Evolutionary conservation across 106 monocot species (phyloP), one percentile per base, ranked within the genome.

Genomic region (Acorus gramineus): DNA sequence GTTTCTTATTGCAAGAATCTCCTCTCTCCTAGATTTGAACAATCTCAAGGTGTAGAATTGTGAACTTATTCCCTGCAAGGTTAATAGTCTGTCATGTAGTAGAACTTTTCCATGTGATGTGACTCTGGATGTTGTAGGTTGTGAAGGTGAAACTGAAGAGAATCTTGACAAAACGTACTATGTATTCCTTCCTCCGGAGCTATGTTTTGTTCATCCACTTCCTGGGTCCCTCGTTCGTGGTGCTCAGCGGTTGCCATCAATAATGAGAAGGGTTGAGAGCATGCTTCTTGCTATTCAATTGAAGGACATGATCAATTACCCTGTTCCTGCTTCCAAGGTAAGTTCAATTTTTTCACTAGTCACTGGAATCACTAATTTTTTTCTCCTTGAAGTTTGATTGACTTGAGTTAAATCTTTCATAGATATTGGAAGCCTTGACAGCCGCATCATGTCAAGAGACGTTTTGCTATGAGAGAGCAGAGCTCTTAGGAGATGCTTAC

Each of bases 1-100:
- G 91, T 98, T 62, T 98, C 96, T 49, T 91, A 98, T 79, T 98
- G 96, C 87, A 98, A 98, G 66, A 98, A 98, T 79, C 87, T 85
- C 12, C 87, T 98, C 8, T 98, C 96, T 44, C 91, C 91, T 52
- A 85, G 96, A 78, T 98, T 98, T 73, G 96, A 92, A 74, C 82
- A 91, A 74, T 82, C 82, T 69, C 90, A 98, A 75, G 90, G 96
- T 98, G 75, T 58, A 63, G n/a, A 48, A 11, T 5, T 64, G 70
- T 44, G 14, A 59, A 44, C 49, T 13, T 28, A 28, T 28, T 28
- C 28, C 28, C 28, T 28, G 28, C 28, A 28, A 28, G 28, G 28
- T 28, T 28, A 28, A 28, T 28, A 28, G 28, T 28, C 28, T 28
- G 0, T 28, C 28, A 28, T 28, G 0, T 28, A 28, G 28, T 28